Conservation (phyloP, 2,329 filamentous ascomycete species). For the Ascosphaera aggregata region DNA sequence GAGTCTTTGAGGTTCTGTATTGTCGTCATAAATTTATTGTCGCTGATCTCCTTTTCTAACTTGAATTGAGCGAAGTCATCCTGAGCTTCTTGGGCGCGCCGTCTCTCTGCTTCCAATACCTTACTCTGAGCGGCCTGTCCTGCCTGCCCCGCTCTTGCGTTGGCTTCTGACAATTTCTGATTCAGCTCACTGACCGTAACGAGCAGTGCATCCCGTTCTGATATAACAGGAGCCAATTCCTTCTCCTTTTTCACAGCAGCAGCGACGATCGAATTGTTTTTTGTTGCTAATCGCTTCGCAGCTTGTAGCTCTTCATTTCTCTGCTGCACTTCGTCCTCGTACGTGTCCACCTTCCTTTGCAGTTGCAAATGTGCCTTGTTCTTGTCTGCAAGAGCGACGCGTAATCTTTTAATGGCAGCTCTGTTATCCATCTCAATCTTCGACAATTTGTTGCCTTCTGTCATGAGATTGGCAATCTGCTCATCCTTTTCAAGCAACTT, state of each 20-base stretch:
- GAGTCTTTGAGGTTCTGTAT: conserved; percentile 51
- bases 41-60: conserved; percentile 53
- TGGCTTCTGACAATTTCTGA: conserved; percentile 42
- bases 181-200: conserved; percentile 44
- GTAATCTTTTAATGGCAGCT: conserved; percentile 58
- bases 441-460: conserved; percentile 76
- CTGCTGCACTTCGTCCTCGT: conserved; percentile 35
- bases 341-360: conserved; percentile 32
- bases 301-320: conserved; percentile 12
- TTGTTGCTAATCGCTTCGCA: conserved; percentile 32
- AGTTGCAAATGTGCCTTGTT: conserved; percentile 26
- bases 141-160: conserved; percentile 40
- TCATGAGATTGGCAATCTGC: conserved; percentile 69
- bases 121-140: conserved; percentile 44
- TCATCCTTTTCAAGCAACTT: conserved; percentile 77
- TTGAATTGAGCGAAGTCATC: conserved; percentile 40
- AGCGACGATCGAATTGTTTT: conserved; percentile 22
- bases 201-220: conserved; percentile 39
- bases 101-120: conserved; percentile 41
- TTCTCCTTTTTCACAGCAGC: conserved; percentile 23
- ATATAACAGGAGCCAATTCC: conserved; percentile 36
- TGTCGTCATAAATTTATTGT: conserved; percentile 42
- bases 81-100: conserved; percentile 29
- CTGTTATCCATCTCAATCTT: conserved; percentile 70
- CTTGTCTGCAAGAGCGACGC: conserved; percentile 27